phyloP scores from a whole-genome alignment of 306 rosid genomes.

The Cicer judaicum region DNA sequence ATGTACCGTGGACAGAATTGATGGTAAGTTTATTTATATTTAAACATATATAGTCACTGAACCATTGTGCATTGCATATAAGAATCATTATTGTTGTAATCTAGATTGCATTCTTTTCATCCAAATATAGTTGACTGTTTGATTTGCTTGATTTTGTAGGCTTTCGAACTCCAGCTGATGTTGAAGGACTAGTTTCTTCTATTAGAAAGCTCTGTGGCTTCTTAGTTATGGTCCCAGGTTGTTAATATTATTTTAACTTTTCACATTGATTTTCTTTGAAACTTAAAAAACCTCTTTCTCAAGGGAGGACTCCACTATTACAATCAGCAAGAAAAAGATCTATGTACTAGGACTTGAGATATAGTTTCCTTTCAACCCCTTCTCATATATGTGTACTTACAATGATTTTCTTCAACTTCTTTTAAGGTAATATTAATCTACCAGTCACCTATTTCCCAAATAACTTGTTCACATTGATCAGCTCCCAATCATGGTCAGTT shows the following conservation, averaged over 20 bases:
- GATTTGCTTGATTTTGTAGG: conserved; percentile 60
- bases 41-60: conserved; percentile 32
- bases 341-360: conserved; percentile 5
- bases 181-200: conserved; percentile 73
- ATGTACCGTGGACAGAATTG: conserved; percentile 54
- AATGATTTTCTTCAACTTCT: conserved; percentile 40
- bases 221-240: conserved; percentile 92
- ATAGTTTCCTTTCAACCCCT: conserved; percentile 32
- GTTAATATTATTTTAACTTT: conserved; percentile 40
- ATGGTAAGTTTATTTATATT: conserved; percentile 66
- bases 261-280: conserved; percentile 29
- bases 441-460: conserved; percentile 65
- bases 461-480: conserved; percentile 52
- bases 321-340: conserved; percentile 16
- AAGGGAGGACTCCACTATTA: conserved; percentile 14
- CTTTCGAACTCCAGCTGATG: conserved; percentile 57
- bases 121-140: conserved; percentile 39
- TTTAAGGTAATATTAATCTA: conserved; percentile 69
- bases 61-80: neutral
- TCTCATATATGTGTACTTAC: conserved; percentile 38
- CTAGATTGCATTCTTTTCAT: conserved; percentile 32
- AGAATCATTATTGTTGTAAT: conserved; percentile 19
- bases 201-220: conserved; percentile 77
- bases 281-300: conserved; percentile 28
- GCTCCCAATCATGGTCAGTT: conserved; percentile 73